Conservation (phyloP, 2,329 filamentous ascomycete species). For the Colletotrichum sp. region DNA sequence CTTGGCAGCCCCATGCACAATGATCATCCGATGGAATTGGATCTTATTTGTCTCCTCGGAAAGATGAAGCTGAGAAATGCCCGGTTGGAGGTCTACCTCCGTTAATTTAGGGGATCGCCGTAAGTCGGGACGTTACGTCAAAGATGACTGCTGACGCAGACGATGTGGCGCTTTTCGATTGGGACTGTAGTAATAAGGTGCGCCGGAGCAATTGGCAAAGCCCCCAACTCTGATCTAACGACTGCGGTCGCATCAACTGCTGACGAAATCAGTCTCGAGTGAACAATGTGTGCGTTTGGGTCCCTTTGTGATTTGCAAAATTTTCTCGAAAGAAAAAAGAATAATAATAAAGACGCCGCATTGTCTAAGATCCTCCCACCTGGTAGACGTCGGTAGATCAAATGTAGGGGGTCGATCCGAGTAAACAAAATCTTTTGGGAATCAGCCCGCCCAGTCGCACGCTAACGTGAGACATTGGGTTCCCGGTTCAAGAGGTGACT, state of each 20-base stretch:
- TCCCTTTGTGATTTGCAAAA: not conserved
- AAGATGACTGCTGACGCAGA: not conserved
- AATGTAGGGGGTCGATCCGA: slow-evolving; percentile 9
- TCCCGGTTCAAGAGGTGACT: not conserved
- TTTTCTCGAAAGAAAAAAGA: slow-evolving; percentile 1
- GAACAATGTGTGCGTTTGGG: not conserved
- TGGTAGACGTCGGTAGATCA: slow-evolving; percentile 10
- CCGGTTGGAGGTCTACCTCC: not conserved
- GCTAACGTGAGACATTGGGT: slow-evolving; percentile 10
- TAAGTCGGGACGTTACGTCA: not conserved
- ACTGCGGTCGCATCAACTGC: not conserved
- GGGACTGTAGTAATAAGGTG: not conserved
- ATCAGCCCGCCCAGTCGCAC: not conserved
- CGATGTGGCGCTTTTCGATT: not conserved
- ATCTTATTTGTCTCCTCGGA: not conserved
- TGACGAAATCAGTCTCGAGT: not conserved
- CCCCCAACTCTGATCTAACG: not conserved
- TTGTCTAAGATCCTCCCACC: slow-evolving; percentile 8
- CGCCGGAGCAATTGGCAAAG: not conserved
- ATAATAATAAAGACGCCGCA: not conserved
- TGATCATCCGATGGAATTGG: not conserved
- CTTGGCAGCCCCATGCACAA: not conserved
- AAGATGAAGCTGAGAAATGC: not conserved
- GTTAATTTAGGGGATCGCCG: not conserved
- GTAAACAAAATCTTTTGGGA: not conserved